Evolutionary conservation across 2,329 filamentous ascomycete genomes (phyloP).

Genomic region (Phoma herbarum): DNA sequence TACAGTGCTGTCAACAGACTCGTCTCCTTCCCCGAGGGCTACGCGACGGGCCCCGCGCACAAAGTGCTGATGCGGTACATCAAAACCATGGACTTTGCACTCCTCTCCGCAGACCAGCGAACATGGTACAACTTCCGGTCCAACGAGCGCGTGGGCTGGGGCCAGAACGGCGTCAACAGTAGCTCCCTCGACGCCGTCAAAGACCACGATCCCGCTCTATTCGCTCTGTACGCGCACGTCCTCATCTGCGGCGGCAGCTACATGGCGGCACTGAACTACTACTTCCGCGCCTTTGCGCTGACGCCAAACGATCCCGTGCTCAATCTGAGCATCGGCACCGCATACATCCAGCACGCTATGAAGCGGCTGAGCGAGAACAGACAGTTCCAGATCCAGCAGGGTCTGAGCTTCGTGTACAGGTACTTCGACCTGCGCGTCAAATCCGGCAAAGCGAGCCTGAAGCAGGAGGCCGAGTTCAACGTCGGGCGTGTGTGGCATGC

Average conservation of each 20-base stretch:
- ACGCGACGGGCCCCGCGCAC: conserved; percentile 81
- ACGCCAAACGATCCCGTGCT: conserved; percentile 80
- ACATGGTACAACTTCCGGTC: conserved; percentile 52
- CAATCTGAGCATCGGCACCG: conserved; percentile 75
- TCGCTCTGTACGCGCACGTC: conserved; percentile 91
- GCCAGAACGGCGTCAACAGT: conserved; percentile 49
- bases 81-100: conserved; percentile 80
- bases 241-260: conserved; percentile 85
- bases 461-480: conserved; percentile 84
- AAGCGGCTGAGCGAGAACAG: conserved; percentile 91
- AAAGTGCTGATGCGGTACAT: conserved; percentile 93
- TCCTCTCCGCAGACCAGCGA: conserved; percentile 64
- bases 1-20: conserved; percentile 81
- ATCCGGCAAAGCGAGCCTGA: conserved; percentile 55
- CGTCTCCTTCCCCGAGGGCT: conserved; percentile 76
- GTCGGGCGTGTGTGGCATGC: conserved; percentile 78
- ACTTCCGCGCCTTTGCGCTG: conserved; percentile 71
- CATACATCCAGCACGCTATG: conserved; percentile 87
- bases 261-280: conserved; percentile 86
- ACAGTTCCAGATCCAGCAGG: conserved; percentile 87
- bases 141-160: conserved; percentile 51
- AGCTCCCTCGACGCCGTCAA: conserved; percentile 53
- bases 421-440: conserved; percentile 71
- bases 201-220: conserved; percentile 73
- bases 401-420: conserved; percentile 78